These are phyloP conservation scores for Peniophora sp. DNA, from an alignment of 1,284 basidiomycete genomes.

Conservation along the genomic window DNA sequence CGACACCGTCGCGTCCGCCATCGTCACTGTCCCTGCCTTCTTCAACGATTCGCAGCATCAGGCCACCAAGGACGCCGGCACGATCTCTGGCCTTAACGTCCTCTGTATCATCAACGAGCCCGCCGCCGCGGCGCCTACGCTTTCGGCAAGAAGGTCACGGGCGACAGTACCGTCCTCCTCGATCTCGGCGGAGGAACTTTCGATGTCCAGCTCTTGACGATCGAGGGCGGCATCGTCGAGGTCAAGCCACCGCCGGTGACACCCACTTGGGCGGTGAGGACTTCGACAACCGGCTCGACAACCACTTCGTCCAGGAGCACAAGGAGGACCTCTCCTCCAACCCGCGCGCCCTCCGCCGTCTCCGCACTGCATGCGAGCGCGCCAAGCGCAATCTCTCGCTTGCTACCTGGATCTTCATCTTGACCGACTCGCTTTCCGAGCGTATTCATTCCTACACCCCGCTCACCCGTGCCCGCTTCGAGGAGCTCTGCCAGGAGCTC, in stretches of 20 bases:
- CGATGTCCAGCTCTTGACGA: constrained; percentile 73
- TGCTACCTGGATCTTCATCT: constrained; percentile 98
- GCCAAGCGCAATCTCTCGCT: constrained; percentile 97
- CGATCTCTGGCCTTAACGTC: constrained; percentile 91
- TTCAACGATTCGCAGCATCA: constrained; percentile 98
- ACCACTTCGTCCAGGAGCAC: constrained; percentile 67
- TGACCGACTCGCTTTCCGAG: constrained; percentile 97
- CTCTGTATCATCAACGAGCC: constrained; percentile 97
- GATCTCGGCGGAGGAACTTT: constrained; percentile 68
- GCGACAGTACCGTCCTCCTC: constrained; percentile 65
- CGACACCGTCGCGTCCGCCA: constrained; percentile 63
- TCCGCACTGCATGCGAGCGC: constrained; percentile 96
- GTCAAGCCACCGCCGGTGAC: constrained; percentile 77
- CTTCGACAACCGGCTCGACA: constrained; percentile 41
- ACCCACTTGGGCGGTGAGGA: constrained; percentile 69
- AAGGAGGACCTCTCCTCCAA: constrained; percentile 94
- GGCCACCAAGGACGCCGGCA: constrained; percentile 91
- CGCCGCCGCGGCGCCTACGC: constrained; percentile 57
- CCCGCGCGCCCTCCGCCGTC: constrained; percentile 93
- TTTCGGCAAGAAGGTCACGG: constrained; percentile 38
- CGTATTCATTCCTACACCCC: constrained; percentile 97
- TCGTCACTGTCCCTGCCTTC: constrained; percentile 92
- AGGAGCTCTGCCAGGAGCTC: constrained; percentile 95
- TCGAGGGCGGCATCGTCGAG: constrained; percentile 74
- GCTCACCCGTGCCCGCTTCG: constrained; percentile 97